Conservation (phyloP, 345 rosid species). For the Murraya koenigii region DNA sequence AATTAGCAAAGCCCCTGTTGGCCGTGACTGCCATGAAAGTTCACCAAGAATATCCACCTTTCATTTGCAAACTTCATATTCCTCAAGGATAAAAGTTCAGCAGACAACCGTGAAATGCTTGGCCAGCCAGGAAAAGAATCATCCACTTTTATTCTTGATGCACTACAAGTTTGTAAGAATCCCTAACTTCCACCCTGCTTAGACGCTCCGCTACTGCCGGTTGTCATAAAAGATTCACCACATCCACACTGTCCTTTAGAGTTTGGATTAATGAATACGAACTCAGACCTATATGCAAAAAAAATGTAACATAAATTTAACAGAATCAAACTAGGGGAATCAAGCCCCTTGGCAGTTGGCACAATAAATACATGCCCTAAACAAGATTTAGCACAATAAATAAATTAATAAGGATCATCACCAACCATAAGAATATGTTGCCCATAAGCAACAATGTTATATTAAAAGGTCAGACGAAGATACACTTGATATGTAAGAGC, state of each 20-base stretch:
- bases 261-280: constrained; percentile 77
- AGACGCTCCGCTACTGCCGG: constrained; percentile 30
- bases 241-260: constrained; percentile 92
- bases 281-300: constrained; percentile 61
- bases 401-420: too few relatives aligned
- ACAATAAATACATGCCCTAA: background rate
- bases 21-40: background rate
- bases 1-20: background rate
- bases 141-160: background rate
- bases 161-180: background rate
- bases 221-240: constrained; percentile 87
- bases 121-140: background rate
- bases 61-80: background rate
- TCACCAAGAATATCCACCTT: background rate
- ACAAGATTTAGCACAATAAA: background rate
- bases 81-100: background rate
- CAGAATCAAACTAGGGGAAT: background rate
- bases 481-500: background rate
- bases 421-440: background rate
- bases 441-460: background rate
- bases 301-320: background rate
- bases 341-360: background rate
- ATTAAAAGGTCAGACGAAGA: background rate
- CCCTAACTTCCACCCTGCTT: constrained; percentile 24
- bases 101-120: background rate